Evolutionary conservation across 225 moss, liverwort and hornwort genomes (phyloP).

Genomic region (Climacium dendroides): DNA sequence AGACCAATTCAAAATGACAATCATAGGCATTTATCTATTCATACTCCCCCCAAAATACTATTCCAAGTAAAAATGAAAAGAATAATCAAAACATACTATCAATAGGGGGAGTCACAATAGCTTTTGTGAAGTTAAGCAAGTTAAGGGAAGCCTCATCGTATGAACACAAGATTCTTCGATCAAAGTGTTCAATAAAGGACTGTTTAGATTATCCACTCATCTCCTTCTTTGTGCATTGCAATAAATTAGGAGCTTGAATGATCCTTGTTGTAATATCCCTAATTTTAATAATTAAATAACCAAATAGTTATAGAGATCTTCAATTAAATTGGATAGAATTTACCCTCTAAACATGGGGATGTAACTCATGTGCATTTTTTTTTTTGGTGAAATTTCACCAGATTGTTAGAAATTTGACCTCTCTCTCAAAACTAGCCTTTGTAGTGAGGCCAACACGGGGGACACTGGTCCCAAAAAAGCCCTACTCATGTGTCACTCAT

Average conservation of each 20-base stretch:
- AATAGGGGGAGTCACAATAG: accelerated
- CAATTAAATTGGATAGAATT: no score
- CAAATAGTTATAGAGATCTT: no score
- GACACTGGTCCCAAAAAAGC: no score
- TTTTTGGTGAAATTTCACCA: no score
- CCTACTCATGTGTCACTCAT: background rate
- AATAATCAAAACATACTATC: no score
- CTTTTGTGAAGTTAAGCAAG: background rate
- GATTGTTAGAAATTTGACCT: no score
- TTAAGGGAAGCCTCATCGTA: background rate
- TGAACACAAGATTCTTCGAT: background rate
- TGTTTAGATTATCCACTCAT: background rate
- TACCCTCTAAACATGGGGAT: accelerated
- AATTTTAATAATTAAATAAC: no score
- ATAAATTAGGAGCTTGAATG: accelerated
- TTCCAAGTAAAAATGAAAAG: background rate
- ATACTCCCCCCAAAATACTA: background rate
- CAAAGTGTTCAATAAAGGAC: accelerated
- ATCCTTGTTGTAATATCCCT: accelerated
- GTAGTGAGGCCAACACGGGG: no score
- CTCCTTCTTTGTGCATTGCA: accelerated
- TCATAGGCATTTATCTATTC: no score
- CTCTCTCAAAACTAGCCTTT: no score
- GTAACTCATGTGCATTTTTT: no score
- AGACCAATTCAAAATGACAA: background rate